A percentile compares a stretch with the other conserved stretches of the same genome.
These are phyloP conservation scores for Camptophora hylomeconis DNA, from an alignment of 2,329 filamentous ascomycete species.

Conservation along the genomic window DNA sequence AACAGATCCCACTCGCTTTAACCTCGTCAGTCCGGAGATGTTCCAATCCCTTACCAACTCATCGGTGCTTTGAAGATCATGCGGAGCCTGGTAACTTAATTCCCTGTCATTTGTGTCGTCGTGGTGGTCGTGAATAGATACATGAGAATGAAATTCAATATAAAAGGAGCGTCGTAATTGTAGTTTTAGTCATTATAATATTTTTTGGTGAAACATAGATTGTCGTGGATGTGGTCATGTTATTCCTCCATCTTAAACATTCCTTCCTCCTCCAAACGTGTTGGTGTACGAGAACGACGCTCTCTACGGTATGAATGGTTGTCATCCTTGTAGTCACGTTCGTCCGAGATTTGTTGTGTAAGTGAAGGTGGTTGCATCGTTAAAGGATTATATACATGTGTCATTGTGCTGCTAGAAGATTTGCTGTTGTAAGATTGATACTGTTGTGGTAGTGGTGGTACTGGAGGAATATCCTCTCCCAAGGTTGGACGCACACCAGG, in stretches of 20 bases:
- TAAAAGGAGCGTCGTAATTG: constrained; percentile 5
- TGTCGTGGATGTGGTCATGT: constrained; percentile 5
- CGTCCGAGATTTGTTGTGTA: constrained; percentile 35
- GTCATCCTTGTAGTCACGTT: constrained; percentile 56
- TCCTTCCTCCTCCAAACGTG: constrained; percentile 65
- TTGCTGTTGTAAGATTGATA: constrained; percentile 38
- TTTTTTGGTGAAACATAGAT: constrained; percentile 7
- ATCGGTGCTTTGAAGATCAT: constrained; percentile 17
- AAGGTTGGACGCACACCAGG: constrained; percentile 52
- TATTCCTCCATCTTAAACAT: constrained; percentile 97
- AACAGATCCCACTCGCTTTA: constrained; percentile 17
- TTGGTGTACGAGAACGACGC: too few relatives aligned
- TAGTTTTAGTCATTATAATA: too few relatives aligned
- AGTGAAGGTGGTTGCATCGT: constrained; percentile 29
- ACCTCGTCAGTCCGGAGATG: constrained; percentile 16
- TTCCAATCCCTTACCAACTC: constrained; percentile 13
- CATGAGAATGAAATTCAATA: constrained; percentile 4
- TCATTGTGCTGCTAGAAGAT: constrained; percentile 21
- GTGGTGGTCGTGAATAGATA: constrained; percentile 7
- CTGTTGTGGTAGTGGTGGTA: constrained; percentile 77
- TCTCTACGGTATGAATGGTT: too few relatives aligned
- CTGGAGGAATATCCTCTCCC: constrained; percentile 49
- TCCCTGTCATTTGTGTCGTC: constrained; percentile 7
- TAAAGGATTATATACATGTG: constrained; percentile 28
- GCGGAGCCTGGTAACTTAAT: constrained; percentile 12